phyloP scores from a whole-genome alignment of 495 filamentous ascomycete species.

The Neurospora intermedia region DNA sequence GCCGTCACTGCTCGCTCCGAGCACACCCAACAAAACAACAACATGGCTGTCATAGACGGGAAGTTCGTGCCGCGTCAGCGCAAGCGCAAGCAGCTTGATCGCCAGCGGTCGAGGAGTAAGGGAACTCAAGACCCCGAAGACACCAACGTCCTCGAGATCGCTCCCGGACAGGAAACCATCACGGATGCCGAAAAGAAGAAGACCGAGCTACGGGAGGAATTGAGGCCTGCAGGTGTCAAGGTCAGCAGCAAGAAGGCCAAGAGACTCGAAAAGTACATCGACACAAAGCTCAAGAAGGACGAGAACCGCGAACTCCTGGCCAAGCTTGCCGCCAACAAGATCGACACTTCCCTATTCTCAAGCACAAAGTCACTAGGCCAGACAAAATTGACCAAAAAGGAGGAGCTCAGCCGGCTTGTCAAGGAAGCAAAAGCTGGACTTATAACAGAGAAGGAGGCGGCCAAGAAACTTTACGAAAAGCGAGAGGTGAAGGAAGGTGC shows the following conservation, averaged over 20 bases:
- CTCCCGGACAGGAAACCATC: slow-evolving; percentile 47
- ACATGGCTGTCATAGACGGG: slow-evolving; percentile 34
- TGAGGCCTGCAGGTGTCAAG: slow-evolving; percentile 63
- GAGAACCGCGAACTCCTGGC: slow-evolving; percentile 78
- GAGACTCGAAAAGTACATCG: slow-evolving; percentile 93
- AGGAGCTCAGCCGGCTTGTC: slow-evolving; percentile 49
- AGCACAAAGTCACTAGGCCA: slow-evolving; percentile 70
- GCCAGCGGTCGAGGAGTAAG: slow-evolving; percentile 37
- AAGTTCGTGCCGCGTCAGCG: slow-evolving; percentile 71
- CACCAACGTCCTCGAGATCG: slow-evolving; percentile 60
- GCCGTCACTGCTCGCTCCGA: background rate
- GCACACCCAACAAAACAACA: slow-evolving; percentile 29
- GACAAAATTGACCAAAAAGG: slow-evolving; percentile 51
- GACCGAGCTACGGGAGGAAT: slow-evolving; percentile 40
- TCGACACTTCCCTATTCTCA: slow-evolving; percentile 69
- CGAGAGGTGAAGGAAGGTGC: slow-evolving; percentile 8
- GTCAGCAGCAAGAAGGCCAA: slow-evolving; percentile 89
- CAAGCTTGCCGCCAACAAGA: slow-evolving; percentile 63
- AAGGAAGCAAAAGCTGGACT: slow-evolving; percentile 49
- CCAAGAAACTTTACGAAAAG: slow-evolving; percentile 25
- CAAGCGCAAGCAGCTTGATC: slow-evolving; percentile 61
- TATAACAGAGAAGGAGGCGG: slow-evolving; percentile 31
- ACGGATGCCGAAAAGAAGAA: slow-evolving; percentile 57
- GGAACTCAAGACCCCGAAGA: slow-evolving; percentile 22
- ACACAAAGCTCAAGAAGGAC: slow-evolving; percentile 89